phyloP scores from a whole-genome alignment of 1,284 basidiomycete genomes.

The Thelephora terrestris region DNA sequence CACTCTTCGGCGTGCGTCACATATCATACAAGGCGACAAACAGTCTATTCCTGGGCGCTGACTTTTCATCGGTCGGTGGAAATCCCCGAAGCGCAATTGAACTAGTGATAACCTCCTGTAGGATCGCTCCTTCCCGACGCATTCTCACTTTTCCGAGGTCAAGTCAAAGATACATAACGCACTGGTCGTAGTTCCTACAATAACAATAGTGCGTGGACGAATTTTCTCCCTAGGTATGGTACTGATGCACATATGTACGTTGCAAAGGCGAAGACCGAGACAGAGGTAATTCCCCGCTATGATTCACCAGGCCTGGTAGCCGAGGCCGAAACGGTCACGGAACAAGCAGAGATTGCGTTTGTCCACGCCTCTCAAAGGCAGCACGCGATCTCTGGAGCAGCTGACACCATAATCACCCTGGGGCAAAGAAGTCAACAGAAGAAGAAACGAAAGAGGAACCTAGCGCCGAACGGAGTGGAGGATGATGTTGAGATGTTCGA shows the following conservation, averaged over 20 bases:
- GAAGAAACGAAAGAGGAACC: conserved; percentile 35
- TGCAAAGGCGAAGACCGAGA: too few relatives aligned
- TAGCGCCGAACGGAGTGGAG: conserved; percentile 9
- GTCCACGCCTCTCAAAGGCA: conserved; percentile 49
- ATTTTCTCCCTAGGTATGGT: too few relatives aligned
- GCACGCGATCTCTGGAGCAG: conserved; percentile 23
- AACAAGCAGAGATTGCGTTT: conserved; percentile 58
- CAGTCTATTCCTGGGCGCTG: too few relatives aligned
- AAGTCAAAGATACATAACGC: conserved; percentile 32
- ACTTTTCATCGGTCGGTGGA: too few relatives aligned
- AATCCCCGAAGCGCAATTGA: too few relatives aligned
- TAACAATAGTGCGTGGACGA: conserved; percentile 26
- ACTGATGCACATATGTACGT: too few relatives aligned
- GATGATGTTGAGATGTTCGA: conserved; percentile 52
- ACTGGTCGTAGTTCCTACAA: conserved; percentile 36
- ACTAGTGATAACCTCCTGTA: too few relatives aligned
- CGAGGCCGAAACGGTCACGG: conserved; percentile 14
- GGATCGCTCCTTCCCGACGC: too few relatives aligned
- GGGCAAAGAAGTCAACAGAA: conserved; percentile 54
- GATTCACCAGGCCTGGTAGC: neutral
- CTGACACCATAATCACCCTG: conserved; percentile 63
- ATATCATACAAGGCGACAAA: too few relatives aligned
- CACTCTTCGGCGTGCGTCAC: too few relatives aligned
- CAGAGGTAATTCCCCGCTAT: too few relatives aligned
- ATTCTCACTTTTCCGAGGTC: conserved; percentile 25